phyloP scores from a whole-genome alignment of 768 basidiomycete species.

The Serendipita sp. region DNA sequence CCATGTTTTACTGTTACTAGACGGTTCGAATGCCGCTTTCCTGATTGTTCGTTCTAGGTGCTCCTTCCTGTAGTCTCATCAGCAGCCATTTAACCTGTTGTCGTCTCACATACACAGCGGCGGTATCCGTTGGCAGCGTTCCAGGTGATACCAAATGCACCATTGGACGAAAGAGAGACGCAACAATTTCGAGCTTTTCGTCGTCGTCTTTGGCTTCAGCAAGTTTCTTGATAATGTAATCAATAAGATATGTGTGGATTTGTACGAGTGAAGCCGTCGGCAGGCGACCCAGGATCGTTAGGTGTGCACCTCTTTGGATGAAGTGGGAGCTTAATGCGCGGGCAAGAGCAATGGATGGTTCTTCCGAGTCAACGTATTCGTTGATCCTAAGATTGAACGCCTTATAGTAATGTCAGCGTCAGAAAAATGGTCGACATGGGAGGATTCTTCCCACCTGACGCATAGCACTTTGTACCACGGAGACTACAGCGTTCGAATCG shows the following conservation, averaged over 20 bases:
- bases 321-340: conserved; percentile 61
- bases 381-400: conserved; percentile 72
- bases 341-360: conserved; percentile 50
- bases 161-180: not conserved
- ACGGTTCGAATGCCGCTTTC: not conserved
- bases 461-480: conserved; percentile 53
- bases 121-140: not conserved
- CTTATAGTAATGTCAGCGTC: conserved; percentile 25
- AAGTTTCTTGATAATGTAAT: conserved; percentile 55
- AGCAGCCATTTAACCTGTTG: not conserved
- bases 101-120: not conserved
- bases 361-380: conserved; percentile 43
- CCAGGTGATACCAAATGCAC: not conserved
- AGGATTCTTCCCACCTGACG: conserved; percentile 32
- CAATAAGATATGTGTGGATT: conserved; percentile 52
- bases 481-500: conserved; percentile 50
- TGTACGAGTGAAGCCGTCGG: conserved; percentile 50
- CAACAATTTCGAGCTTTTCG: not conserved
- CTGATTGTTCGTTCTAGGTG: not conserved
- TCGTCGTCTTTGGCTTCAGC: conserved; percentile 12
- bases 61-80: not conserved
- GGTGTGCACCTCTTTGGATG: conserved; percentile 76
- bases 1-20: not conserved
- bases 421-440: too few species aligned
- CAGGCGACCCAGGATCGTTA: conserved; percentile 58